These are phyloP conservation scores for Boletus tylopilopsis DNA, from an alignment of 768 basidiomycete genomes.

Conservation along the genomic window DNA sequence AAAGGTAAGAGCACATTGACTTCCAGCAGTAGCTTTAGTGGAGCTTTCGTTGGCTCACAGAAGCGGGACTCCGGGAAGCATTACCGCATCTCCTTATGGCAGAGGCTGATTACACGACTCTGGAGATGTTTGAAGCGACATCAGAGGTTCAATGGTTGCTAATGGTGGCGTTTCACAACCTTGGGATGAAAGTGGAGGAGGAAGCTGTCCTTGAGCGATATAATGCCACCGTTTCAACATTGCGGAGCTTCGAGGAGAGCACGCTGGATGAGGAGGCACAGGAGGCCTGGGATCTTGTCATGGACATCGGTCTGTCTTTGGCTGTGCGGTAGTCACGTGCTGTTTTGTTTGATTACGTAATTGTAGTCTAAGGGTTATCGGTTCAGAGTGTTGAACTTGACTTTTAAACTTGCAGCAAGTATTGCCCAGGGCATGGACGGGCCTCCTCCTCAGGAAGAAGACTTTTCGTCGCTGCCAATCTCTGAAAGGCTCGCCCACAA, in stretches of 20 bases:
- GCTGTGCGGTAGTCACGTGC: constrained; percentile 36
- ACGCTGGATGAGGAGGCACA: constrained; percentile 50
- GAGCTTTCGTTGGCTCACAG: constrained; percentile 8
- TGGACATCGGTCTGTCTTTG: constrained; percentile 54
- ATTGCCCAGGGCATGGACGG: constrained; percentile 67
- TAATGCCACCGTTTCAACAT: constrained; percentile 39
- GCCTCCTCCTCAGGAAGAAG: constrained; percentile 88
- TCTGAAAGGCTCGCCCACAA: constrained; percentile 85
- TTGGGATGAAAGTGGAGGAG: constrained; percentile 51
- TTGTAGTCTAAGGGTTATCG: constrained; percentile 8
- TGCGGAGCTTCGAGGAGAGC: constrained; percentile 39
- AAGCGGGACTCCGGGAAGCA: constrained; percentile 48
- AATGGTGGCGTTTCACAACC: constrained; percentile 69
- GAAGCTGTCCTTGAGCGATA: constrained; percentile 53
- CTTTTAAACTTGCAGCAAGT: constrained; percentile 9
- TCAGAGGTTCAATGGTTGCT: constrained; percentile 71
- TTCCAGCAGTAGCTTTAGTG: constrained; percentile 13
- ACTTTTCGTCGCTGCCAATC: constrained; percentile 78
- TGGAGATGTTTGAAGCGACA: constrained; percentile 57
- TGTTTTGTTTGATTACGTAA: constrained; percentile 22
- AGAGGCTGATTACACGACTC: constrained; percentile 56
- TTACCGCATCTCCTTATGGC: constrained; percentile 58
- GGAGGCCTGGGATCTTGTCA: constrained; percentile 55
- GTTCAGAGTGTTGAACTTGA: constrained; percentile 7
- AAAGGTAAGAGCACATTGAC: constrained; percentile 35